Conservation (phyloP, 768 basidiomycete species). For the Collybia sordida region DNA sequence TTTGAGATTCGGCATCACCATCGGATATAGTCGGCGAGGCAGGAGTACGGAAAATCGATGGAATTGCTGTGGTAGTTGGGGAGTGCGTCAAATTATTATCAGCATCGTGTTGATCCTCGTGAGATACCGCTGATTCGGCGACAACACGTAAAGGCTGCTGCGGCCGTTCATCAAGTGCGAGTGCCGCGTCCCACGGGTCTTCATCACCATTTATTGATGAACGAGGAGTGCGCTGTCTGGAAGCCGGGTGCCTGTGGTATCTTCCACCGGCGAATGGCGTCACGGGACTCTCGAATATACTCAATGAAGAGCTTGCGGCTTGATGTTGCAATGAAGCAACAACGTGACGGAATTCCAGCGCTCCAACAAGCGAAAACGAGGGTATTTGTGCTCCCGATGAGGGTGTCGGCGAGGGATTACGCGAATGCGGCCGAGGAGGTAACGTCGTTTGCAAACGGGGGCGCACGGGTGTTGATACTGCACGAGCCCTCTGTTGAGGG, state of each 20-base stretch:
- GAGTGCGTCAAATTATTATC: conserved; percentile 7
- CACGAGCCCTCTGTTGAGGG: conserved; percentile 38
- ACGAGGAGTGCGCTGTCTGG: conserved; percentile 21
- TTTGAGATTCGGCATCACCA: conserved; percentile 43
- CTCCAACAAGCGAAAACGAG: conserved; percentile 90
- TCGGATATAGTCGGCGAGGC: conserved; percentile 43
- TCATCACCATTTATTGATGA: conserved; percentile 31
- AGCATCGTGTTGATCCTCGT: conserved; percentile 19
- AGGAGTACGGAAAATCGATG: conserved; percentile 59
- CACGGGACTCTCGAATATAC: conserved; percentile 61
- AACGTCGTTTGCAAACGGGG: conserved; percentile 36
- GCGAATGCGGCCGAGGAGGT: conserved; percentile 42
- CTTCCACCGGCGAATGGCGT: conserved; percentile 78
- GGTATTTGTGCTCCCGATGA: conserved; percentile 55
- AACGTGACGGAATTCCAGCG: conserved; percentile 93
- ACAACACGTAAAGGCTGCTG: conserved; percentile 50
- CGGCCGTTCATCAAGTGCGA: conserved; percentile 41
- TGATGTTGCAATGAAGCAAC: conserved; percentile 78
- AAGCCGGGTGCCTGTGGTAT: conserved; percentile 46
- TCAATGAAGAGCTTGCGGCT: conserved; percentile 56
- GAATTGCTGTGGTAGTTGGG: conserved; percentile 33
- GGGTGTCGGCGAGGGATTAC: conserved; percentile 50
- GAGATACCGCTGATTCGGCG: conserved; percentile 22
- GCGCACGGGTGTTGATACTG: conserved; percentile 34
- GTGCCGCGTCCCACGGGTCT: conserved; percentile 49